Base-by-base conservation (phyloP, 2,329 filamentous ascomycete species). In the Fusarium sublunatum region DNA sequence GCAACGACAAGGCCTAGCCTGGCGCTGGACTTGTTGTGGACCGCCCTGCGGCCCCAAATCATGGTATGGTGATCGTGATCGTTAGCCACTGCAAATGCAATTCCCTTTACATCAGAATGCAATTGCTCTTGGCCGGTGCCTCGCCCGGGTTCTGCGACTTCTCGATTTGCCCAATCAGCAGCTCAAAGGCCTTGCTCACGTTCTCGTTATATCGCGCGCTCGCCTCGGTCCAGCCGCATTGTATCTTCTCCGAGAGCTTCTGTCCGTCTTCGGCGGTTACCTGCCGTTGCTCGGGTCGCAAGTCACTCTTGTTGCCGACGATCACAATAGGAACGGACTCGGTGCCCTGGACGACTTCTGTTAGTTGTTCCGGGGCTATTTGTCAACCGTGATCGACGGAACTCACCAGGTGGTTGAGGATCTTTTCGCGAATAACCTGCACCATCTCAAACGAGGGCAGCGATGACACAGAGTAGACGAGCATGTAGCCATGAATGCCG, bases 371-470 rank as follows among this genome's bases (percentile, higher is more conserved):
- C 26, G 15, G 5, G 5, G 5, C 11, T 13, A 15, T 22, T 45
- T 40, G 34, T 31, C 29, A 32, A 28, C 19, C 19, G 19, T 36
- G 10, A 50, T 24, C 26, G 46, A 34, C 15, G 7, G 32, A n/a
- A 78, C 88, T 74, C 81, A 97, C 94, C 65, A 98, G 81, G 75
- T 98, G 94, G 76, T 97, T 97, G 56, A 99, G 82, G 63, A 99
- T 97, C 84, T 98, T 99, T 76, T 98, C 94, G 25, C 93, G 86
- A 68, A 99, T 97, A 58, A 97, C 92, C 72, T 91, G 88, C 46
- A 97, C 90, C 94, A 98, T 99, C 76, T 99, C 95, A 74, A 97
- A 98, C 9, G 93, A 96, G 70, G 95, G 91, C 73, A 92, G 88
- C 43, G 92, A 97, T 22, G 91, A 91, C 45, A 99, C 93, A n/a